Base-by-base conservation (phyloP, 1,284 basidiomycete species). In the Heterobasidion occidentale region DNA sequence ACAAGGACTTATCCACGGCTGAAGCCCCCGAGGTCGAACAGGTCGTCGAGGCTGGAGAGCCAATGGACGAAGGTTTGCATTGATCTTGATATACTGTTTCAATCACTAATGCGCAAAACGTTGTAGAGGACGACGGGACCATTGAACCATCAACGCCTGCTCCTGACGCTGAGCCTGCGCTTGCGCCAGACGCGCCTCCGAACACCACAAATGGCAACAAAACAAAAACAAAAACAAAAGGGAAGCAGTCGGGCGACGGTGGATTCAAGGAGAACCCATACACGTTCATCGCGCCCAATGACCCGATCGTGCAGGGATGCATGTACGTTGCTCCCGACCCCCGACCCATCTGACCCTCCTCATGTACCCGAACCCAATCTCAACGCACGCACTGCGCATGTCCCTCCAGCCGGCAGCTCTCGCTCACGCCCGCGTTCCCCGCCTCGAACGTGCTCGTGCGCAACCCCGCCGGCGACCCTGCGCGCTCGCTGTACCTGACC, bases 191-290 rank as follows among this genome's bases (percentile, higher is more conserved):
- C 19, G 9, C n/a, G 9, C 46, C 64, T 12, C 51, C 60, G 15
- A 60, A 58, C 52, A 62, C 62, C 35, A 27, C 11, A 36, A 15
- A 52, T 27, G n/a, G 9, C 15, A 35, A 15, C 50, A 45, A 45
- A 51, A 51, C 60, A 61, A 60, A 60, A 58, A 46, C 19, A 52
- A 51, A 64, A 61, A 56, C 54, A 51, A 61, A 69, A 66, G 56
- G 59, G 59, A 65, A 67, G 60, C 53, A 62, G 65, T 64, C 65
- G 47, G 73, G 70, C 7, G 77, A 76, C 55, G 71, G 76, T 1
- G 72, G 76, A 36, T 97, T 94, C 78, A 94, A 89, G 67, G 95
- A 98, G 70, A 90, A 92, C 68, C 94, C 94, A 0, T 96, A 90
- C 70, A 91, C 86, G 0, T 94, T 90, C 73, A 73, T 97, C 35